Conservation (phyloP, 768 basidiomycete species). For the Suillus brevipes region DNA sequence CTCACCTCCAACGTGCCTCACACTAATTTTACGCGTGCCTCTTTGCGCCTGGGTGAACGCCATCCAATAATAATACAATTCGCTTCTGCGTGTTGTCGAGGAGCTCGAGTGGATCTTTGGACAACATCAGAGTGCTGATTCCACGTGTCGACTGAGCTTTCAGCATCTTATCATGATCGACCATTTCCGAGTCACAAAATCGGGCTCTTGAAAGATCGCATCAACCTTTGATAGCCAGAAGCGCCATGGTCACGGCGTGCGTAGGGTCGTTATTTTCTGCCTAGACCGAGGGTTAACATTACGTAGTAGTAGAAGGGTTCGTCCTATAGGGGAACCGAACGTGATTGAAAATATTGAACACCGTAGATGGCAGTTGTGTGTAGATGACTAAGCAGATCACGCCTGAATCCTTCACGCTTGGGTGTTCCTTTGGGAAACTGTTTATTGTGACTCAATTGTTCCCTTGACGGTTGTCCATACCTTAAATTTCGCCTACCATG, state of each 20-base stretch:
- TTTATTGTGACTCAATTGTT: background rate
- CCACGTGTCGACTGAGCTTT: background rate
- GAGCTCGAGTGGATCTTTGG: background rate
- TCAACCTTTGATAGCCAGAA: background rate
- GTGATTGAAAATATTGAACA: background rate
- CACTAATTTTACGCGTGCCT: background rate
- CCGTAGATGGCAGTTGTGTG: background rate
- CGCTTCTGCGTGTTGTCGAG: background rate
- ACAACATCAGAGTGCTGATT: background rate
- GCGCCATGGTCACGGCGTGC: background rate
- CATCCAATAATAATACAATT: background rate
- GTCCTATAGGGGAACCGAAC: background rate
- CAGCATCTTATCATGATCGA: background rate
- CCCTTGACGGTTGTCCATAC: background rate
- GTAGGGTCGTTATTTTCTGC: background rate
- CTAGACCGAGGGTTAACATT: background rate
- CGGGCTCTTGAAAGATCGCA: background rate
- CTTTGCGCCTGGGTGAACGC: background rate
- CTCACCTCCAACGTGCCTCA: background rate
- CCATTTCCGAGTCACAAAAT: background rate
- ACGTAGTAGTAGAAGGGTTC: background rate
- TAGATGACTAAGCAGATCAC: constrained; percentile 1
- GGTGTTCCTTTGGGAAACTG: background rate
- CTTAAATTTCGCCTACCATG: constrained; percentile 42
- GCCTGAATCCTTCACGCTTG: background rate